Evolutionary conservation across 768 basidiomycete species (phyloP).

Genomic region (Fomitopsis serialis): DNA sequence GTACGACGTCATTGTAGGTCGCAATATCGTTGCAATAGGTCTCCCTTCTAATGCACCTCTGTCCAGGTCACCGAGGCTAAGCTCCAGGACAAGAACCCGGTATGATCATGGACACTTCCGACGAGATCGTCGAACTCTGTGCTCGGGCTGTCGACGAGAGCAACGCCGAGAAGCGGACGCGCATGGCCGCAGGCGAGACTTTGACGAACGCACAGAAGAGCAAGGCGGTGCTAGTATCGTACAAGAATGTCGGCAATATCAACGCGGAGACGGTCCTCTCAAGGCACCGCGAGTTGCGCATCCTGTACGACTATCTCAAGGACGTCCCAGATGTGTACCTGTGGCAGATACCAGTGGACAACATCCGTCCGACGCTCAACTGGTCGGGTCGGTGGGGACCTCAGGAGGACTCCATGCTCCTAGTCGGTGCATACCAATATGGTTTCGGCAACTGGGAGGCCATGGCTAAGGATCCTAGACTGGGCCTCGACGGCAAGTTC

Average conservation of each 20-base stretch:
- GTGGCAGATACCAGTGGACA: conserved; percentile 89
- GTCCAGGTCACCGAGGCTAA: conserved; percentile 81
- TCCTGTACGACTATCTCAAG: conserved; percentile 75
- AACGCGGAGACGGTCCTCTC: conserved; percentile 97
- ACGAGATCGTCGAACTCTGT: conserved; percentile 89
- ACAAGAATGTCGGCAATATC: conserved; percentile 85
- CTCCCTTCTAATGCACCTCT: neutral
- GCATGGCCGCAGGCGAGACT: conserved; percentile 79
- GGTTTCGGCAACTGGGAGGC: conserved; percentile 98
- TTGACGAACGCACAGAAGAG: conserved; percentile 92
- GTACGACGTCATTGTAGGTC: conserved; percentile 87
- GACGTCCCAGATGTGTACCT: conserved; percentile 70
- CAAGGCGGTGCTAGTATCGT: conserved; percentile 93
- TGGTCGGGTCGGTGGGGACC: conserved; percentile 97
- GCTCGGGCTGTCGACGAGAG: conserved; percentile 78
- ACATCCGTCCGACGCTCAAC: conserved; percentile 88
- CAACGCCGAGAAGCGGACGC: conserved; percentile 72
- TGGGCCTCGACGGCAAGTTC: conserved; percentile 87
- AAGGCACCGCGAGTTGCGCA: conserved; percentile 81
- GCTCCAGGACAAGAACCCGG: conserved; percentile 89
- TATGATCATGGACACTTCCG: conserved; percentile 85
- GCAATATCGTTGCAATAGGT: neutral
- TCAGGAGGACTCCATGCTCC: conserved; percentile 88
- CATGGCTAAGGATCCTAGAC: conserved; percentile 82
- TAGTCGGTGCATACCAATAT: conserved; percentile 88